A percentile compares a stretch with the other conserved stretches of the same genome.
phyloP scores from a whole-genome alignment of 805 yeast species.

The Cyberlindnera euphorbiiphila region DNA sequence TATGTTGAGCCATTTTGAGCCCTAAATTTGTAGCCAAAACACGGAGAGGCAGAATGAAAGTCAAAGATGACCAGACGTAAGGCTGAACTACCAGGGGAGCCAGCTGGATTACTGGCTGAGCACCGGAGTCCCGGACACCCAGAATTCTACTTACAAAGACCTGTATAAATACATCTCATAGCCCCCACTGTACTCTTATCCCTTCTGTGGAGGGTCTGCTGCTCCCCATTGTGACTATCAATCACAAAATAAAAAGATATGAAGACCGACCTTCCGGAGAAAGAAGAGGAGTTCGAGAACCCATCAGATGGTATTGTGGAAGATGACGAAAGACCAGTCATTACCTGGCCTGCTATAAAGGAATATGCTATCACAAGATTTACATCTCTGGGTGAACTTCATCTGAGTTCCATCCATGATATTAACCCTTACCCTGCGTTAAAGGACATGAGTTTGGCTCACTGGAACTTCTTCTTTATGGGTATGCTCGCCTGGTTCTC shows the following conservation, averaged over 20 bases:
- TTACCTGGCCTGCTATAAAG: constrained; percentile 13
- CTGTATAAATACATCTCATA: constrained; percentile 1
- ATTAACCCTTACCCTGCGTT: constrained; percentile 44
- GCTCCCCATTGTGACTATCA: no score
- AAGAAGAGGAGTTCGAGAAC: constrained; percentile 4
- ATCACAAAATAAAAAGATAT: background rate
- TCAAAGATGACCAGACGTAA: no score
- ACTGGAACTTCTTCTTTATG: constrained; percentile 57
- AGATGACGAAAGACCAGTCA: constrained; percentile 14
- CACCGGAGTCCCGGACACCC: no score
- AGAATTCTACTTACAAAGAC: no score
- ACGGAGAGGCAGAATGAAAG: no score
- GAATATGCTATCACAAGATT: constrained; percentile 25
- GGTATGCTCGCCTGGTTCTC: constrained; percentile 68
- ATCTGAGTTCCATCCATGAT: constrained; percentile 20
- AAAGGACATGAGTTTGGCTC: constrained; percentile 32
- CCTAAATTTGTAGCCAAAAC: no score
- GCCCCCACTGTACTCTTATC: background rate
- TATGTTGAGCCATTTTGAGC: no score
- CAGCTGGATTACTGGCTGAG: no score
- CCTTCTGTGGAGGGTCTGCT: no score
- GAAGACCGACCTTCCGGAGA: no score
- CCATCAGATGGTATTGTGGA: constrained; percentile 15
- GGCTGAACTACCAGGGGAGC: no score
- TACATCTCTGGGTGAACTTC: constrained; percentile 25